Conservation (phyloP, 352 stramenopile species). For the Globisporangium cystogenes region DNA sequence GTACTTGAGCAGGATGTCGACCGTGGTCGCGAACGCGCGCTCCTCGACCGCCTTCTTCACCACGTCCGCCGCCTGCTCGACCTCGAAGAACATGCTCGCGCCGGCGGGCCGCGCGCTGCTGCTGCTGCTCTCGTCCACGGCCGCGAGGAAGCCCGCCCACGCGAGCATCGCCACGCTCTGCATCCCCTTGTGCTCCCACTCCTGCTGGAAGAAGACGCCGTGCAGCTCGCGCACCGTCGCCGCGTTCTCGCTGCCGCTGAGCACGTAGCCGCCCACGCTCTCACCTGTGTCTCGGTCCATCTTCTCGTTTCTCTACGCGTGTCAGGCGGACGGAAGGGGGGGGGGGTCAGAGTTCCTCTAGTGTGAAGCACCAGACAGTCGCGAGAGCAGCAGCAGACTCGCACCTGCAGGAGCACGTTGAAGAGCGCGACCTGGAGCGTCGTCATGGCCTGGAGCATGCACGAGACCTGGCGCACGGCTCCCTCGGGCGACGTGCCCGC, state of each 20-base stretch:
- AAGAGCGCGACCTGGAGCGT: slow-evolving; percentile 65
- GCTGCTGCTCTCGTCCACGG: slow-evolving; percentile 22
- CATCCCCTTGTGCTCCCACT: slow-evolving; percentile 63
- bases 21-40: slow-evolving; percentile 60
- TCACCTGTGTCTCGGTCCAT: slow-evolving; percentile 61
- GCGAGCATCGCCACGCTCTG: slow-evolving; percentile 75
- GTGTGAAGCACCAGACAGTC: no score
- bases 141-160: slow-evolving; percentile 58
- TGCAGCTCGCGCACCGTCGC: slow-evolving; percentile 57
- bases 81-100: slow-evolving; percentile 45
- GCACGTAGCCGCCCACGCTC: slow-evolving; percentile 28
- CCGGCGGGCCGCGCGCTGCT: slow-evolving; percentile 10
- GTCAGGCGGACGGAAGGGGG: no score
- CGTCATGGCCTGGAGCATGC: slow-evolving; percentile 70
- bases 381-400: neutral
- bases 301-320: slow-evolving; percentile 54
- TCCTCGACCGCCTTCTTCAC: slow-evolving; percentile 70
- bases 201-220: slow-evolving; percentile 45
- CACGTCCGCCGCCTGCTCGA: slow-evolving; percentile 37
- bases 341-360: no score
- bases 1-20: slow-evolving; percentile 73
- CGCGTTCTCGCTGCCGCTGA: slow-evolving; percentile 39
- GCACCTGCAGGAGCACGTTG: slow-evolving; percentile 41
- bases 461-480: slow-evolving; percentile 69
- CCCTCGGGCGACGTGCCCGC: slow-evolving; percentile 56